Evolutionary conservation across 257 asterid genomes (phyloP), one percentile per base, ranked within the genome.

Genomic region (Solanum chiquidenum): DNA sequence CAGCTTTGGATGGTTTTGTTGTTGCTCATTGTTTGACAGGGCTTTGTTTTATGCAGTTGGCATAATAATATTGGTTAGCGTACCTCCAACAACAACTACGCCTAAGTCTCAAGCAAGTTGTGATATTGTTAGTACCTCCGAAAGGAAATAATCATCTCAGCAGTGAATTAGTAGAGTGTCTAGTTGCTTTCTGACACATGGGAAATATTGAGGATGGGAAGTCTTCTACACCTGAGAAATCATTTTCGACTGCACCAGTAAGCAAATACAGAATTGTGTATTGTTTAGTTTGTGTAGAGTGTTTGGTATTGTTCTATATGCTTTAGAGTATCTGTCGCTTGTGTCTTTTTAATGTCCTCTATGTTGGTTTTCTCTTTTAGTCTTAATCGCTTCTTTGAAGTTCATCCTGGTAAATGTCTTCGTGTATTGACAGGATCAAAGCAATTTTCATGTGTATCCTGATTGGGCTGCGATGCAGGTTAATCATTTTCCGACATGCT

Each of bases 391-490:
- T 16, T 80, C 23, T 87, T 91, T 88, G 86, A 66, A 86, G 37
- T 25, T 46, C 25, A 52, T 29, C 68, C 84, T 18, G 9, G 40
- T 7, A 80, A 44, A 46, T 46, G 8, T 9, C 18, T 46, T 46
- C 2, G 4, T 16, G 40, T 84, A 35, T 90, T 94, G 84, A 86
- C 98, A 95, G 99, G 99, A 97, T 21, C 98, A 93, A 89, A 92
- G 89, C 83, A 95, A 90, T 88, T 44, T 92, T 84, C 98, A 94
- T 31, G 89, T 92, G 33, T 97, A 92, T 93, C 98, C 98, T 87
- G 99, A 97, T 88, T 97, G 99, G 99, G 94, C 99, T 37, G 91
- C 98, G 4, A 93, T 97, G 96, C 99, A 97, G 98, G 99, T 97
- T 87, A 23, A 49, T 86, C 60, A 62, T 83, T 80, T 80, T 16